Evolutionary conservation across 148 eudicot genomes (phyloP), one percentile per base, ranked within the genome.

Genomic region (Linanthus parryae): DNA sequence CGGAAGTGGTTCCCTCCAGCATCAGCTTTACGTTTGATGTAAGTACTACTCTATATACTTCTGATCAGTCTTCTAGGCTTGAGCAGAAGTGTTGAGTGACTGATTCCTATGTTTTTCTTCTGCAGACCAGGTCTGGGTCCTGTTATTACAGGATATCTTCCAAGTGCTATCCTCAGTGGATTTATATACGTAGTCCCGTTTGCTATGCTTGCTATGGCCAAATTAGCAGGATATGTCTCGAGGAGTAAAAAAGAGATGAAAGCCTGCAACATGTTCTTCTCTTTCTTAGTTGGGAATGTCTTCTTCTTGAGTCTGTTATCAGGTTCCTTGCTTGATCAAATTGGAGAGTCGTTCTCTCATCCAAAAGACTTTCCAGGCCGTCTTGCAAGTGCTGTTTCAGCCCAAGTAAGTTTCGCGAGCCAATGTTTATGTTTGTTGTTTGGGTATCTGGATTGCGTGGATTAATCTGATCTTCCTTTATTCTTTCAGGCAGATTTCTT

Each of bases 1-100:
- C 80, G 54, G 73, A 77, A 82, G 64, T 90, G 97, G 97, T 90
- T 90, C 63, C 97, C 97, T 59, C 95, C 97, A 39, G 97, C 85
- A 15, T 80, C 72, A 78, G 97, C 95, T 22, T 38, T 90, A 47
- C 71, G 78, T 31, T 68, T 82, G 60, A 89, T 89, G 97, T 89
- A 67, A 77, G 83, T 56, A 18, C 9, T 50, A 15, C 12, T 53
- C n/a, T n/a, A n/a, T n/a, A n/a, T n/a, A n/a, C n/a, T n/a, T n/a
- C n/a, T n/a, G n/a, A n/a, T n/a, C n/a, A n/a, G n/a, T n/a, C n/a
- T n/a, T n/a, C n/a, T n/a, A n/a, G n/a, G n/a, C n/a, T n/a, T n/a
- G n/a, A n/a, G n/a, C n/a, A n/a, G n/a, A n/a, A n/a, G n/a, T n/a
- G n/a, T n/a, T n/a, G n/a, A n/a, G n/a, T n/a, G n/a, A n/a, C n/a